Base-by-base conservation (phyloP, 2,329 filamentous ascomycete species). In the Colletotrichum euphorbiae region DNA sequence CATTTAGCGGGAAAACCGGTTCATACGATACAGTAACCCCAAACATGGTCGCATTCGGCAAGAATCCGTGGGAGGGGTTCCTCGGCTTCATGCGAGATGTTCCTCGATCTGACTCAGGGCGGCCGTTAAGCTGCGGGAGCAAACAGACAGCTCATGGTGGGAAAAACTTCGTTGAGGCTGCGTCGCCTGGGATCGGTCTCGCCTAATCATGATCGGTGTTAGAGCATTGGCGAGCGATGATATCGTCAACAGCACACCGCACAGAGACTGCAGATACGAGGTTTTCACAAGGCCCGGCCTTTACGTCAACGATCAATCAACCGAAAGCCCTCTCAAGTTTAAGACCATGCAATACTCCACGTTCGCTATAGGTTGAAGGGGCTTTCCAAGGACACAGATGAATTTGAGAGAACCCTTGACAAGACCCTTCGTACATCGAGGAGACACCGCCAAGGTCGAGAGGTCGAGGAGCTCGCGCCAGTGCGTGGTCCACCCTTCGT, bases 401-500 rank as follows among this genome's bases (percentile, higher is more conserved):
- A n/a, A n/a, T 24, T 54, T 36, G 54, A 46, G 45, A 28, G 38
- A 45, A 64, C 59, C 64, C 64, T 24, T 45, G 24, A 36, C 31
- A 36, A 17, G 61, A 65, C 65, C 65, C 65, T 68, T 65, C 65
- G 15, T 59, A 60, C 61, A 55, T 48, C 11, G 28, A 31, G 52
- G 43, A 51, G 28, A 46, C 24, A 38, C 17, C 11, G 33, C 42
- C 50, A 61, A 43, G 51, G 19, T 6, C 33, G 24, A 56, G 15
- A 15, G 24, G 50, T 24, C 15, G 19, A 21, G 6, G 19, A 67
- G 65, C 59, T 64, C 45, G 45, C 52, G 19, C 60, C 60, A 36
- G 42, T 11, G 8, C n/a, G 51, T 8, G 52, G 60, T 15, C 42
- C 40, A 15, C 31, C 31, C 28, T n/a, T 17, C 58, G 17, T 7